A percentile compares a stretch with the other conserved stretches of the same genome.
Conservation (phyloP, 495 filamentous ascomycete species). For the Penicillium argentinense region DNA sequence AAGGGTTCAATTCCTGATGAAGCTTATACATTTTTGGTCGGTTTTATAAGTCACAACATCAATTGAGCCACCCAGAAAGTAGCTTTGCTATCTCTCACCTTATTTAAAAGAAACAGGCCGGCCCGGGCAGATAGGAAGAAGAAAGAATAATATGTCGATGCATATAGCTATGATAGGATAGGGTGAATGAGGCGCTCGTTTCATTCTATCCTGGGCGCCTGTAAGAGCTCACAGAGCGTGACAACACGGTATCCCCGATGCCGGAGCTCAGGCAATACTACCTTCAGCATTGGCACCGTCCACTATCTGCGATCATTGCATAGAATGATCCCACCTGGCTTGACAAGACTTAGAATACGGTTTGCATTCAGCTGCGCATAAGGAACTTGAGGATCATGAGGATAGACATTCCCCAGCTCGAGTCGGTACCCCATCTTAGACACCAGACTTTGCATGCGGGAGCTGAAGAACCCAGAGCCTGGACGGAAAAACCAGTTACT, state of each 20-base stretch:
- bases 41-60: no score
- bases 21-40: no score
- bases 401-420: slow-evolving; percentile 80
- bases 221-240: slow-evolving; percentile 64
- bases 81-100: no score
- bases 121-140: no score
- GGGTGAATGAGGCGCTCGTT: no score
- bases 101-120: no score
- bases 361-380: slow-evolving; percentile 68
- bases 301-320: slow-evolving; percentile 80
- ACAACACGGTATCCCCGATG: slow-evolving; percentile 66
- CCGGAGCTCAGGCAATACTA: slow-evolving; percentile 67
- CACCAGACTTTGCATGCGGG: slow-evolving; percentile 59
- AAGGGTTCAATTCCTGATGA: no score
- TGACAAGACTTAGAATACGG: slow-evolving; percentile 76
- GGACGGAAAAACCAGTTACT: slow-evolving; percentile 69
- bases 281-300: slow-evolving; percentile 72
- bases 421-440: slow-evolving; percentile 58
- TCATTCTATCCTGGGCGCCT: slow-evolving; percentile 18
- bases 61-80: no score
- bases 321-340: slow-evolving; percentile 74
- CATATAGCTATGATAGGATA: no score
- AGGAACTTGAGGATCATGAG: slow-evolving; percentile 78
- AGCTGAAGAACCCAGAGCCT: slow-evolving; percentile 76
- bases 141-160: no score